Base-by-base conservation (phyloP, 2,329 filamentous ascomycete species). In the Fusarium burgessii region DNA sequence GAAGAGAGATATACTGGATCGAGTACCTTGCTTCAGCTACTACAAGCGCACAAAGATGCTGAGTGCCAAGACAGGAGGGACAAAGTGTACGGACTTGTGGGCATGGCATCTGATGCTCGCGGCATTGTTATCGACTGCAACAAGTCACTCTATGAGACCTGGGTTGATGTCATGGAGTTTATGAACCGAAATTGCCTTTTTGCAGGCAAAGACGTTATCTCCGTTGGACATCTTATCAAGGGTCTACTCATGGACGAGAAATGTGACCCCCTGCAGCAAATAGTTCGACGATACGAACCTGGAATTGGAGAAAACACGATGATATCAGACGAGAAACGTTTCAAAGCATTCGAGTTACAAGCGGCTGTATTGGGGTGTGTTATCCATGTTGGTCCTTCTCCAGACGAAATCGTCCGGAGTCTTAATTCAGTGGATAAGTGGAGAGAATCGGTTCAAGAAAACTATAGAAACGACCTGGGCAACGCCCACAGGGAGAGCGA, bases 121-220 rank as follows among this genome's bases (percentile, higher is more conserved):
- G 1, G 7, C 29, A 32, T 59, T n/a, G 13, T 5, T 6, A 55
- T 55, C 2, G 38, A 43, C n/a, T 55, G 55, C 17, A 20, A 55
- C 0, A 55, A n/a, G n/a, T 36, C 38, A 0, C 0, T 15, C 1
- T 55, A 36, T 4, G 1, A 55, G 2, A 43, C 43, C 2, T 59
- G 47, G 57, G 43, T 23, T 3, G 47, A 55, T 1, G 47, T 43
- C 2, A 59, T 59, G 47, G 47, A 55, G 12, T 59, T 55, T 1
- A 54, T 59, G 47, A 59, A 59, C 4, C 6, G 0, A 1, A 6
- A n/a, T 5, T 0, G 5, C 14, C 6, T 59, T 5, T 59, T 58
- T 23, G 9, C 8, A 2, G 0, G 15, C 6, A 1, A 7, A 1
- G 57, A 59, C 6, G 10, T 43, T 2, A 8, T 36, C 0, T 10